Evolutionary conservation across 768 basidiomycete genomes (phyloP), one percentile per base, ranked within the genome.

Genomic region (Ramaria sp.): DNA sequence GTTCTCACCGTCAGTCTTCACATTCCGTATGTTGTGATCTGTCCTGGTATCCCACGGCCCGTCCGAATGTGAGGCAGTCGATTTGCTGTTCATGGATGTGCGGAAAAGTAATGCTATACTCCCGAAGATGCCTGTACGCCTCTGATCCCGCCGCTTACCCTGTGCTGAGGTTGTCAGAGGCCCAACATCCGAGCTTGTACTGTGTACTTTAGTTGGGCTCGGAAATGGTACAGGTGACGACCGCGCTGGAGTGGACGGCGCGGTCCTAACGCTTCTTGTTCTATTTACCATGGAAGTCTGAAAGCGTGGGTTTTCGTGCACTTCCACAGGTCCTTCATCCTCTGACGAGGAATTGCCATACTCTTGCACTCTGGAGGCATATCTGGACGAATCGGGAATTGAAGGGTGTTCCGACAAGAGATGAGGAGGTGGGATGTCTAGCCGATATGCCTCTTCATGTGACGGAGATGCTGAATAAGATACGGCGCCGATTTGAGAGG

Each of bases 251-350:
- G 59, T 17, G 27, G 49, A n/a, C 19, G 34, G 46, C n/a, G 52
- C 43, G 12, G 41, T 53, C 43, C 37, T 38, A 12, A 12, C 27
- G 24, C 15, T 49, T 27, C 22, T 49, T 13, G 59, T 57, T 17
- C 65, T 64, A 50, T 64, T 47, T 43, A 49, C 50, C 49, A 37
- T 37, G 24, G 24, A 43, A 27, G 34, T 37, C 59, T 61, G 65
- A 57, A 79, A 82, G 24, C 76, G 72, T 13, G 78, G 75, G 60
- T 84, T 84, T 62, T 83, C 82, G n/a, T 78, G 73, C 4, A 82
- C 70, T 42, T 69, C 66, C 12, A 60, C 39, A 11, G 77, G 59
- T n/a, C 70, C 65, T 34, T 64, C 64, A 9, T 64, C n/a, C 22
- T 50, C 55, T 6, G 55, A 57, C 20, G 55, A 57, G 13, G 55